Base-by-base conservation (phyloP, 2,329 filamentous ascomycete species). In the Penicillium sp. region DNA sequence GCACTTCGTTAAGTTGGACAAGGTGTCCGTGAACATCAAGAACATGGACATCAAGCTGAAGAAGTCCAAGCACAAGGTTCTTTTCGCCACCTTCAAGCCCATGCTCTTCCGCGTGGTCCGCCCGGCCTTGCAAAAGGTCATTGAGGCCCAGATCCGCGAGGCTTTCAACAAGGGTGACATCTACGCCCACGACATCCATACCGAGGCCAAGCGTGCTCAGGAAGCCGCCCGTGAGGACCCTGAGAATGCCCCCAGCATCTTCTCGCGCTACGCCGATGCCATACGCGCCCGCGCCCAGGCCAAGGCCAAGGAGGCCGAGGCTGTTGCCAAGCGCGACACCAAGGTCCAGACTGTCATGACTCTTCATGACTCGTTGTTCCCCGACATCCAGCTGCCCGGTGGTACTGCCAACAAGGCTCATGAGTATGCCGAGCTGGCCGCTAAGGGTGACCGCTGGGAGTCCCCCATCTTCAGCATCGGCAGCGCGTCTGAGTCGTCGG, bases 1-100 rank as follows among this genome's bases (percentile, higher is more conserved):
- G 57, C 82, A 93, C 65, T 93, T 94, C 71, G 91, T 97, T 79
- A 96, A 95, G 78, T 78, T 97, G 45, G 88, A 94, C 60, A 90
- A 86, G 66, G 85, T 95, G 3, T 76, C 86, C 27, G 87, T 94
- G 14, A 82, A 87, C 56, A 80, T 95, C 53, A 86, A 87, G 70
- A 61, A 90, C 59, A 76, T 96, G 42, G 79, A 85, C 54, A 83
- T 98, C 71, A 95, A 94, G 73, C 68, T 98, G 51, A 89, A 90
- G 77, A 81, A 95, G 75, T 96, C 90, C 36, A 94, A 84, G 66
- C 90, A 97, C 78, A 98, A 96, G 79, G 60, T 93, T 9, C 76
- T 97, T 15, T 95, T 97, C 67, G 74, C 73, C 39, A 63, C 96
- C 25, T 84, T 91, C 75, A 96, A 96, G 77, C 87, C 90, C 4